Evolutionary conservation across 2,329 filamentous ascomycete species (phyloP), one percentile per base, ranked within the genome.

Genomic region (Talaromyces verruculosus): DNA sequence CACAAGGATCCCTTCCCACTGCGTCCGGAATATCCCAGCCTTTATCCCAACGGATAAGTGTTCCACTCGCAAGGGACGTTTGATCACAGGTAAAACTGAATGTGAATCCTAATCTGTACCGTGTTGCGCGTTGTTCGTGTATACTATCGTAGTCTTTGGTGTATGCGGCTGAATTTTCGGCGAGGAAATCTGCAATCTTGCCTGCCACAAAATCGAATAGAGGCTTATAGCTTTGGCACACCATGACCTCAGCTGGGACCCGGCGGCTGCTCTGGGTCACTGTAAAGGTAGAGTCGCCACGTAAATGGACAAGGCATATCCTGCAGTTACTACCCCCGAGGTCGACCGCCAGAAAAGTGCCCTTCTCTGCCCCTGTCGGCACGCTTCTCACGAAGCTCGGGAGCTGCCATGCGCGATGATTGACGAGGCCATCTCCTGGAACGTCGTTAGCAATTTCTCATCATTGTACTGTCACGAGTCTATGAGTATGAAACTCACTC

Each of bases 11-110:
- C 33, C 35, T 63, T 53, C 69, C 70, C 1, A 71, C 13, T 1
- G 70, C 70, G 6, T 69, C 68, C 11, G 70, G 69, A 17, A 71
- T 71, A 67, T 71, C 67, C 69, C 69, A 71, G 15, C 69, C 67
- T 59, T 71, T 71, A 33, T 71, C 69, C 70, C 70, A 71, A 35
- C 65, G 69, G 30, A 71, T 67, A 3, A 71, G 67, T 19, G 49
- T 63, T 15, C 69, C 68, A 15, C 63, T 60, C 11, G 64, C 67
- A 13, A 71, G 69, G 11, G 68, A 70, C 2, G 67, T 67, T 30
- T 71, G 68, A 35, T 70, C 66, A 19, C 65, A 71, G 30, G 69
- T 69, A 45, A 71, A 71, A 49, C 69, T 71, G 49, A 71, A 71
- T 15, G 70, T 71, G 55, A 71, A 71, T 2, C 70, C 70, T 15